Evolutionary conservation across 129 eudicot species (phyloP).

Genomic region (Rutidosis leptorrhynchoides): DNA sequence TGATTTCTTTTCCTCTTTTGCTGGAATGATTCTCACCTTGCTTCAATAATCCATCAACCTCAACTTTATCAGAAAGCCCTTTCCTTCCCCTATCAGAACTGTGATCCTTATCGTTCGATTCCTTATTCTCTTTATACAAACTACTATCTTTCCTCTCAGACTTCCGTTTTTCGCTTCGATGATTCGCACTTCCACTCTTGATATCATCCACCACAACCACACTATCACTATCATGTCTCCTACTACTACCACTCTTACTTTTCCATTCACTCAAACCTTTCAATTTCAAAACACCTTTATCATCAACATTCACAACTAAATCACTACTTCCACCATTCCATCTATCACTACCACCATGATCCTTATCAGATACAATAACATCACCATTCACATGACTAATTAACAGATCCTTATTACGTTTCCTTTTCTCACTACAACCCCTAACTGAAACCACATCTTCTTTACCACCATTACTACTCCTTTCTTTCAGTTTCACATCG

Average conservation of each 20-base stretch:
- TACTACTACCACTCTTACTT: constrained; percentile 44
- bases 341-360: constrained; percentile 60
- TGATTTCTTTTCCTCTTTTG: constrained; percentile 51
- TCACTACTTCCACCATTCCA: constrained; percentile 74
- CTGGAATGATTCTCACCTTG: constrained; percentile 59
- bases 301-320: constrained; percentile 34
- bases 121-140: constrained; percentile 42
- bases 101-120: constrained; percentile 58
- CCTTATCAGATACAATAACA: constrained; percentile 48
- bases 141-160: constrained; percentile 59
- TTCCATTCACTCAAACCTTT: constrained; percentile 45
- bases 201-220: constrained; percentile 39
- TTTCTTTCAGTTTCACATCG: constrained; percentile 52
- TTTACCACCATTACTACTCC: constrained; percentile 43
- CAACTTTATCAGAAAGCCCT: constrained; percentile 41
- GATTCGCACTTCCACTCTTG: constrained; percentile 48
- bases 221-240: constrained; percentile 52
- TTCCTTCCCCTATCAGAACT: constrained; percentile 55
- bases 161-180: constrained; percentile 50
- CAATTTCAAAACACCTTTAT: constrained; percentile 31
- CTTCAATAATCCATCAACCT: constrained; percentile 38
- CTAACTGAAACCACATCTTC: constrained; percentile 47
- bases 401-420: constrained; percentile 43
- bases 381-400: constrained; percentile 55
- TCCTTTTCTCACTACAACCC: constrained; percentile 63